Conservation (phyloP, 1,284 basidiomycete species). For the Boletellus deceptivus region DNA sequence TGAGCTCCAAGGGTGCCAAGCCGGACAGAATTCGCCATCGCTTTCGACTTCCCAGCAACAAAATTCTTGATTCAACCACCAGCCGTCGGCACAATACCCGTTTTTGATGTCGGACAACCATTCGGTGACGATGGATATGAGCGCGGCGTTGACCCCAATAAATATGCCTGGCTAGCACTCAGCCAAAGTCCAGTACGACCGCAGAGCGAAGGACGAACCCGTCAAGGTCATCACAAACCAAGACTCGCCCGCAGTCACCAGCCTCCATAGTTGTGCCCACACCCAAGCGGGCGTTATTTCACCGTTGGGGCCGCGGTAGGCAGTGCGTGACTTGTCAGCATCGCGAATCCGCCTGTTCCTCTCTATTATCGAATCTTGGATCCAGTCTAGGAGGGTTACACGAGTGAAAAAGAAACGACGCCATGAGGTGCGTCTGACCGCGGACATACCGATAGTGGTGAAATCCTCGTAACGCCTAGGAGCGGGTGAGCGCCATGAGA, state of each 20-base stretch:
- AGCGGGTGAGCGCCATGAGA: constrained; percentile 20
- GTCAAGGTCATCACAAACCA: constrained; percentile 84
- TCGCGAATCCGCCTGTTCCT: constrained; percentile 70
- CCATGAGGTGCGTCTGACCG: constrained; percentile 10
- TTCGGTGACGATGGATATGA: constrained; percentile 95
- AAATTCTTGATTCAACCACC: constrained; percentile 98
- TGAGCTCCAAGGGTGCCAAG: constrained; percentile 92
- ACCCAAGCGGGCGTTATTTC: constrained; percentile 54
- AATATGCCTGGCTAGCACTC: constrained; percentile 61
- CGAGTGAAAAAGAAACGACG: constrained; percentile 6
- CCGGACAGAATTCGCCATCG: constrained; percentile 81
- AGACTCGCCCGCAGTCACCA: constrained; percentile 63
- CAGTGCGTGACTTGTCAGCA: constrained; percentile 46
- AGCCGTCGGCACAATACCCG: constrained; percentile 94
- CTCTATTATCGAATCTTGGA: constrained; percentile 90
- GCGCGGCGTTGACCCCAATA: constrained; percentile 91
- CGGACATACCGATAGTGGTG: constrained; percentile 65
- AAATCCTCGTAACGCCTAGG: constrained; percentile 82
- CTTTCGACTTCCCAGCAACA: constrained; percentile 96
- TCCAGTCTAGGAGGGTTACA: constrained; percentile 66
- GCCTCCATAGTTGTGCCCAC: constrained; percentile 62
- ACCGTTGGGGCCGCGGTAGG: constrained; percentile 52
- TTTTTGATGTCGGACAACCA: constrained; percentile 98
- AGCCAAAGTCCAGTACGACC: not conserved
- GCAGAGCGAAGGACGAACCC: constrained; percentile 53